These are phyloP conservation scores for Tetrahymena malaccensis DNA, from an alignment of 73 alveolate genomes.

Conservation along the genomic window DNA sequence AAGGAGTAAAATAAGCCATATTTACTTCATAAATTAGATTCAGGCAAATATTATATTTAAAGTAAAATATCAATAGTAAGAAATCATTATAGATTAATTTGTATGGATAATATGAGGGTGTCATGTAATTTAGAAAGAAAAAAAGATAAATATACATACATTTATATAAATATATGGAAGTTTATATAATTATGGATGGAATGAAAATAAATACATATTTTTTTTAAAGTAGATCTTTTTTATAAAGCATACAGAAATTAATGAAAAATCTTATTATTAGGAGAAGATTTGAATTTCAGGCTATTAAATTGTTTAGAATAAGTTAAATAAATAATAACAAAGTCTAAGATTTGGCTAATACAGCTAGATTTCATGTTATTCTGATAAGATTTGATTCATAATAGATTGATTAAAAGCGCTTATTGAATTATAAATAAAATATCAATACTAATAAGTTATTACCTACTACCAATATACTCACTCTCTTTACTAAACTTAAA, in stretches of 20 bases:
- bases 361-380: not conserved
- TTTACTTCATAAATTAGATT: too few relatives aligned
- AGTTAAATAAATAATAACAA: not conserved
- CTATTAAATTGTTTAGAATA: not conserved
- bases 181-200: too few relatives aligned
- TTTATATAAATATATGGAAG: too few relatives aligned
- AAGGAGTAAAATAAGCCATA: too few relatives aligned
- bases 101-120: too few relatives aligned
- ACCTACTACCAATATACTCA: not conserved
- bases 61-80: too few relatives aligned
- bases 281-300: not conserved
- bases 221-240: not conserved
- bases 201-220: too few relatives aligned
- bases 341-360: not conserved
- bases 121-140: too few relatives aligned
- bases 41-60: too few relatives aligned
- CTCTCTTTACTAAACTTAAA: not conserved
- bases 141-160: too few relatives aligned
- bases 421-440: not conserved
- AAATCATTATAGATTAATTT: too few relatives aligned
- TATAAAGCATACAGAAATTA: not conserved
- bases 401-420: not conserved
- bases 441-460: not conserved
- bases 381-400: not conserved
- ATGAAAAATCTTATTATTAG: not conserved